Conservation (phyloP, 106 monocot species). For the Chionographis japonica region DNA sequence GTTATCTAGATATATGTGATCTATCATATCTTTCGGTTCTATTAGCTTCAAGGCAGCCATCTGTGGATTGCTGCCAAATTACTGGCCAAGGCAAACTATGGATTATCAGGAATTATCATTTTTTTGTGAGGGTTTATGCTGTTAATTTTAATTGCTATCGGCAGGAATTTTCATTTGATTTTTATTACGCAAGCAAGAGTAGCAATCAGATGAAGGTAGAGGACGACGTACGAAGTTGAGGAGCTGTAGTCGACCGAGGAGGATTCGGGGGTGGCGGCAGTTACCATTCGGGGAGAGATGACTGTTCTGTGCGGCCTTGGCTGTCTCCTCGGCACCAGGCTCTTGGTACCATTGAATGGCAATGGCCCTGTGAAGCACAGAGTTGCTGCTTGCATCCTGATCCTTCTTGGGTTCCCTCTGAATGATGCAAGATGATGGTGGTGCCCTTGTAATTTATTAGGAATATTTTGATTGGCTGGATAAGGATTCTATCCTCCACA, state of each 20-base stretch:
- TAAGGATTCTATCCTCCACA: conserved; percentile 14
- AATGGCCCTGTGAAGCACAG: conserved; percentile 24
- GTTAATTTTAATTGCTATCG: too few species aligned
- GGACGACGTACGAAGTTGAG: conserved; percentile 19
- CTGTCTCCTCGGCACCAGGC: conserved; percentile 4
- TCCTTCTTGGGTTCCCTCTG: neutral
- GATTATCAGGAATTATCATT: too few species aligned
- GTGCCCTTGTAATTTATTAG: neutral
- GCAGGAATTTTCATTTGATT: too few species aligned
- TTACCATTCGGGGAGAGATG: neutral
- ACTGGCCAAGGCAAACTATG: too few species aligned
- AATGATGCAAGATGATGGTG: too few species aligned
- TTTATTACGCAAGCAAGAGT: too few species aligned
- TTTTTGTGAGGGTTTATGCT: too few species aligned
- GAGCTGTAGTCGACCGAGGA: conserved; percentile 25
- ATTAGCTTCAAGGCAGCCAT: too few species aligned
- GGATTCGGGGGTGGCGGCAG: neutral
- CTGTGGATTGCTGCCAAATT: too few species aligned
- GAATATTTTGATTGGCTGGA: neutral
- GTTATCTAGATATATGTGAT: too few species aligned
- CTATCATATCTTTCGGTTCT: too few species aligned
- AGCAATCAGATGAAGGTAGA: too few species aligned
- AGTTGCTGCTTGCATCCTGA: conserved; percentile 45
- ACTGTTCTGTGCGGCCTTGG: neutral
- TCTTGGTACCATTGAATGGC: conserved; percentile 24